These are phyloP conservation scores for Talaromyces trachyspermus DNA, from an alignment of 495 filamentous ascomycete genomes.

Conservation along the genomic window DNA sequence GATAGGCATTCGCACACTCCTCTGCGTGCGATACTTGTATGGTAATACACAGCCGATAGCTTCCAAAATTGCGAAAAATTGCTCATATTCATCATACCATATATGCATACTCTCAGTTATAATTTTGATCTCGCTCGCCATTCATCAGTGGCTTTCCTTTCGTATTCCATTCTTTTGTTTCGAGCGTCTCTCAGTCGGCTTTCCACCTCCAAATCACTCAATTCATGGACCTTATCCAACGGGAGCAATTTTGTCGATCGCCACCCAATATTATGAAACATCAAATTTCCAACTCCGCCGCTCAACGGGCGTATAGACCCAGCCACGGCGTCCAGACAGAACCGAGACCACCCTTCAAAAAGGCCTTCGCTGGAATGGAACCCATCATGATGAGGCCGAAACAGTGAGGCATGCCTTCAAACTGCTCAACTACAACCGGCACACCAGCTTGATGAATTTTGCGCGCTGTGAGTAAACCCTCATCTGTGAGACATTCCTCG, in stretches of 20 bases:
- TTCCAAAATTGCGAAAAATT: too few relatives aligned
- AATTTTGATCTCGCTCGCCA: slow-evolving; percentile 40
- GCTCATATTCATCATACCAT: neutral
- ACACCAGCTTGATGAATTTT: slow-evolving; percentile 55
- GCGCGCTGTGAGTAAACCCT: slow-evolving; percentile 54
- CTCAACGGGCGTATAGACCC: slow-evolving; percentile 11
- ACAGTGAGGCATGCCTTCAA: slow-evolving; percentile 85
- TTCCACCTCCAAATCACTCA: slow-evolving; percentile 47
- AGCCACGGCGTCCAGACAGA: slow-evolving; percentile 39
- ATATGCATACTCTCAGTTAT: slow-evolving; percentile 21
- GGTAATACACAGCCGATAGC: too few relatives aligned
- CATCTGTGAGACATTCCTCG: slow-evolving; percentile 73
- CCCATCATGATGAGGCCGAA: slow-evolving; percentile 59
- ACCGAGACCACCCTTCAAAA: slow-evolving; percentile 49
- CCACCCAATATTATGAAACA: slow-evolving; percentile 47
- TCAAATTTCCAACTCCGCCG: slow-evolving; percentile 21
- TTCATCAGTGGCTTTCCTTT: slow-evolving; percentile 32
- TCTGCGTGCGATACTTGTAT: too few relatives aligned
- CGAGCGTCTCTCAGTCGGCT: slow-evolving; percentile 41
- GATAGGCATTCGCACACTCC: too few relatives aligned
- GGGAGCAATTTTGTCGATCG: slow-evolving; percentile 44
- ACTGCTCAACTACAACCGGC: slow-evolving; percentile 61
- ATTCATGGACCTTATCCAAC: slow-evolving; percentile 38
- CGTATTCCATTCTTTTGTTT: slow-evolving; percentile 34
- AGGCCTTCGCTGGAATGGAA: slow-evolving; percentile 42